Conservation (phyloP, 78 protist genomes). For the Dictyostelium intermedium region DNA sequence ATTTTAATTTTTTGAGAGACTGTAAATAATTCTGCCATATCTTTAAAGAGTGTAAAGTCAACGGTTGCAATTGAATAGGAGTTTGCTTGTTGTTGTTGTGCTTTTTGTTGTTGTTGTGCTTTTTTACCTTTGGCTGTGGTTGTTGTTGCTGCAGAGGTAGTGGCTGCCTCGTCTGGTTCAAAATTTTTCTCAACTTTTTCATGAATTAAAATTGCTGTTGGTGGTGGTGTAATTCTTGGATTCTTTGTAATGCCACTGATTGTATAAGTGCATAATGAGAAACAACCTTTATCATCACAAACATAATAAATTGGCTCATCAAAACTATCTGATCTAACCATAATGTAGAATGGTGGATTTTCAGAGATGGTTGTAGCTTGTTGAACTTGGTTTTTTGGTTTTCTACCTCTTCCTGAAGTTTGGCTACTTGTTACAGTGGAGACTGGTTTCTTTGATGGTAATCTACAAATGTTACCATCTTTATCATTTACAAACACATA, state of each 20-base stretch:
- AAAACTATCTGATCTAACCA: not conserved
- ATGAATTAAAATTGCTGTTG: slow-evolving; percentile 1
- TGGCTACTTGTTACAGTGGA: not conserved
- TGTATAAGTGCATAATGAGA: not conserved
- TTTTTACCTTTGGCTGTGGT: not conserved
- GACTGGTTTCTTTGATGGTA: not conserved
- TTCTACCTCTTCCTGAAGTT: not conserved
- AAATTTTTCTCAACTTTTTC: not conserved
- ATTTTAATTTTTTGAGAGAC: not conserved
- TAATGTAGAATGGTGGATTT: not conserved
- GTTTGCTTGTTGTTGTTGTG: not conserved
- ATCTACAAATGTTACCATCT: slow-evolving; percentile 16
- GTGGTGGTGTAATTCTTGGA: not conserved
- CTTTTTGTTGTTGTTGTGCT: not conserved
- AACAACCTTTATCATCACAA: slow-evolving; percentile 37
- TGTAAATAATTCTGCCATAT: not conserved
- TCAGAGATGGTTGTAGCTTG: not conserved
- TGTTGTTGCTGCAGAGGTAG: not conserved
- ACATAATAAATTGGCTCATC: slow-evolving; percentile 15
- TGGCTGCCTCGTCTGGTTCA: not conserved
- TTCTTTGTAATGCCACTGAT: not conserved
- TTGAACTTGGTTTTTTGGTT: not conserved
- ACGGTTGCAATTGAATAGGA: not conserved
- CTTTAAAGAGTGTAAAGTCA: slow-evolving; percentile 20
- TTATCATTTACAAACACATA: slow-evolving; percentile 13